phyloP scores from a whole-genome alignment of 345 rosid genomes.

The Murraya paniculata region DNA sequence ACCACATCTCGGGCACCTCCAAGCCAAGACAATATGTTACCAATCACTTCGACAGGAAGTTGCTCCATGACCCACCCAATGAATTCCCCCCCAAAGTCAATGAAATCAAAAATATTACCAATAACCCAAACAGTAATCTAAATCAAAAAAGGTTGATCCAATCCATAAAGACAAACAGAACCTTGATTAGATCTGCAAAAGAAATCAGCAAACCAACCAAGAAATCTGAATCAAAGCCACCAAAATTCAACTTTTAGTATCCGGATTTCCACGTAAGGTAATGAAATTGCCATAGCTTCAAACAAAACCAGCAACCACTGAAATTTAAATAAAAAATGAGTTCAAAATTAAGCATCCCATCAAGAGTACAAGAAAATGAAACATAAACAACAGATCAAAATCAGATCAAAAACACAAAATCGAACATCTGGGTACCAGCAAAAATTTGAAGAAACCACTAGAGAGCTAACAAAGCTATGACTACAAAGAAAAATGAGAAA shows the following conservation, averaged over 20 bases:
- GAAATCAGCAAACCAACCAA: neutral
- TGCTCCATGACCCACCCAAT: constrained; percentile 48
- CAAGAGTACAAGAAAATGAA: constrained; percentile 7
- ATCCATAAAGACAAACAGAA: neutral
- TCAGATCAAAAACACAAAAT: constrained; percentile 2
- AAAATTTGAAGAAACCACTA: neutral
- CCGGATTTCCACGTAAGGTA: neutral
- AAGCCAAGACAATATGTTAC: constrained; percentile 78
- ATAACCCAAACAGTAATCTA: neutral
- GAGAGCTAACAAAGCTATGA: neutral
- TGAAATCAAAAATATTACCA: constrained; percentile 2
- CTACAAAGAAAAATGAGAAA: neutral
- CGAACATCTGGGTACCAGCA: neutral
- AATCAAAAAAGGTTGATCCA: constrained; percentile 7
- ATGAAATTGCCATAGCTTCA: neutral
- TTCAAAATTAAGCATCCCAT: neutral
- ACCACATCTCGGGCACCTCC: constrained; percentile 81
- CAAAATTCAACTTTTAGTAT: neutral
- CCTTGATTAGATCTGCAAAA: constrained; percentile 11
- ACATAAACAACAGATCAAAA: neutral
- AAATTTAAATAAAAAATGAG: neutral
- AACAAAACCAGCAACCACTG: neutral
- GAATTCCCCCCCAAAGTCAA: constrained; percentile 2
- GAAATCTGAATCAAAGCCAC: constrained; percentile 9
- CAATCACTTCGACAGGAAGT: constrained; percentile 87